Conservation (phyloP, 371 early-diverging fungal genomes). For the Batkoa obscura region DNA sequence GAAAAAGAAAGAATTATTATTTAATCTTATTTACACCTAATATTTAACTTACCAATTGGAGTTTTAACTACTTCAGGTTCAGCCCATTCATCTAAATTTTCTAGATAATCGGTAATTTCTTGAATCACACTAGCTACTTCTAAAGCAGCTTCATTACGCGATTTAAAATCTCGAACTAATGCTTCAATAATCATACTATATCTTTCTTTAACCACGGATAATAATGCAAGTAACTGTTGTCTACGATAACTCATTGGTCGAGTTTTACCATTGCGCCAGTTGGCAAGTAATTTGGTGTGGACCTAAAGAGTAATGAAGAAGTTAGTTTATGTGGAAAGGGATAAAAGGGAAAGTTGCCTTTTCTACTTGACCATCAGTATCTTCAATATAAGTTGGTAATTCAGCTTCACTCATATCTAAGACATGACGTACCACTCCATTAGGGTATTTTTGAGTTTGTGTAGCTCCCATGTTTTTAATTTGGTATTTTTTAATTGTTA, state of each 20-base stretch:
- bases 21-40: neutral
- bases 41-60: neutral
- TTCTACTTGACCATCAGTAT: too few species aligned
- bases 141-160: slow-evolving; percentile 22
- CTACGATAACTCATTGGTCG: slow-evolving; percentile 39
- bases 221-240: slow-evolving; percentile 45
- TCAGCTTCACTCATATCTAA: too few species aligned
- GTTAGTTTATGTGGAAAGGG: too few species aligned
- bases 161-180: slow-evolving; percentile 48
- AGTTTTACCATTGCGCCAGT: slow-evolving; percentile 20
- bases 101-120: slow-evolving; percentile 38
- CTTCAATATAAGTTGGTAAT: too few species aligned
- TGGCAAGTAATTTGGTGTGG: too few species aligned
- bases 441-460: too few species aligned
- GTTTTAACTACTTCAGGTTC: slow-evolving; percentile 13
- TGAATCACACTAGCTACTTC: slow-evolving; percentile 41
- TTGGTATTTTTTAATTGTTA: too few species aligned
- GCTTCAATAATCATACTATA: slow-evolving; percentile 34
- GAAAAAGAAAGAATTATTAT: neutral
- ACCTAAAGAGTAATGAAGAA: too few species aligned
- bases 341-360: too few species aligned
- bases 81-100: slow-evolving; percentile 33
- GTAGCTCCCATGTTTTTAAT: too few species aligned
- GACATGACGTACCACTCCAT: too few species aligned
- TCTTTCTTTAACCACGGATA: slow-evolving; percentile 43